Percentiles rank a stretch among this genome's conserved stretches.
phyloP scores from a whole-genome alignment of 495 filamentous ascomycete genomes.

The Aspergillus affinis region DNA sequence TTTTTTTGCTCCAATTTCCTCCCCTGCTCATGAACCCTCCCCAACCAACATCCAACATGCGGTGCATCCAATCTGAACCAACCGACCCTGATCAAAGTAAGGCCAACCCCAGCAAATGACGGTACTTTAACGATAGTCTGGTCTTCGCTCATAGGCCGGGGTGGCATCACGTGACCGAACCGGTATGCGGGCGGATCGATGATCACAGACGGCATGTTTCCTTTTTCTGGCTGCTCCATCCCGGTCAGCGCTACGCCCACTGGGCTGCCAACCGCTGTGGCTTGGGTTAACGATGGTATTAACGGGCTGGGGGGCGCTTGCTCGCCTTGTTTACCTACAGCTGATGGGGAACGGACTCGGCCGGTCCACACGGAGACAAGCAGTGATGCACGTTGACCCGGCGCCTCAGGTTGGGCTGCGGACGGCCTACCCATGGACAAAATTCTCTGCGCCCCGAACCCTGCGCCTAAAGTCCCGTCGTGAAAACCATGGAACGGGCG shows the following conservation, averaged over 20 bases:
- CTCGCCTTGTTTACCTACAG: neutral
- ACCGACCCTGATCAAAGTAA: slow-evolving; percentile 15
- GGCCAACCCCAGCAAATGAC: too few relatives aligned
- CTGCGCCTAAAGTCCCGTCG: neutral
- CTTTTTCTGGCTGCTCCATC: slow-evolving; percentile 16
- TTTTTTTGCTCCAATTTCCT: neutral
- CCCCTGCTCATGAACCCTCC: too few relatives aligned
- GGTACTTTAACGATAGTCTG: slow-evolving; percentile 16
- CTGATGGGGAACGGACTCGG: neutral
- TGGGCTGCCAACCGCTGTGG: slow-evolving; percentile 5
- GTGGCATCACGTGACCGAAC: slow-evolving; percentile 37
- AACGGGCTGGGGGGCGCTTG: slow-evolving; percentile 4
- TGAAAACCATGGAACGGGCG: slow-evolving; percentile 10
- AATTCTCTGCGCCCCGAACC: neutral
- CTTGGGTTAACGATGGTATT: slow-evolving; percentile 3
- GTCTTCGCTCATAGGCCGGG: slow-evolving; percentile 24
- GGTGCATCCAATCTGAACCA: slow-evolving; percentile 10
- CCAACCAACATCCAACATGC: slow-evolving; percentile 21
- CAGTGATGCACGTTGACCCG: slow-evolving; percentile 11
- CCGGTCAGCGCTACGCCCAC: slow-evolving; percentile 9
- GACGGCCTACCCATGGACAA: neutral
- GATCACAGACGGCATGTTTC: slow-evolving; percentile 24
- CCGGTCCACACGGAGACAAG: slow-evolving; percentile 1
- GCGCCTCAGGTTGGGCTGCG: slow-evolving; percentile 9
- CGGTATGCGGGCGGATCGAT: slow-evolving; percentile 41